Evolutionary conservation across 2,329 filamentous ascomycete genomes (phyloP).

Genomic region (Zymoseptoria passerinii): DNA sequence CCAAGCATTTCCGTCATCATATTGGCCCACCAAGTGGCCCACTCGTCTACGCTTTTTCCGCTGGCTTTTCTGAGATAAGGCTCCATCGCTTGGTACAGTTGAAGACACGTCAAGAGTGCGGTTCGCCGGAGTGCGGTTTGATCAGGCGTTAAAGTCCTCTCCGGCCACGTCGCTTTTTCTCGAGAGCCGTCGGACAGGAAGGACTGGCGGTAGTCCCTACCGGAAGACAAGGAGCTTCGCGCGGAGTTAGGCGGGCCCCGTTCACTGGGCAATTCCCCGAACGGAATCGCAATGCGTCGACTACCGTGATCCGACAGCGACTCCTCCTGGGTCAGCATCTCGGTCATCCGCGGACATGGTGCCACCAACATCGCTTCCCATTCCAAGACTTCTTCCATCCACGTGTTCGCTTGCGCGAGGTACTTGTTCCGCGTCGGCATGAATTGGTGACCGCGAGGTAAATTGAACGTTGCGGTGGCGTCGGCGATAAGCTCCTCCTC

Average conservation of each 20-base stretch:
- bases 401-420: constrained; percentile 73
- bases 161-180: constrained; percentile 4
- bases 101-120: constrained; percentile 71
- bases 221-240: not conserved
- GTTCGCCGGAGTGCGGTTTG: constrained; percentile 69
- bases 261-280: constrained; percentile 75
- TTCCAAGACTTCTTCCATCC: constrained; percentile 70
- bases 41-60: constrained; percentile 83
- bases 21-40: constrained; percentile 80
- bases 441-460: constrained; percentile 75
- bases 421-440: constrained; percentile 73
- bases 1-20: constrained; percentile 79
- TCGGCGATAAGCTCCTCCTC: constrained; percentile 58
- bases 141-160: constrained; percentile 29
- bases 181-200: constrained; percentile 15
- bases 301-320: constrained; percentile 64
- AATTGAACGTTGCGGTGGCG: constrained; percentile 69
- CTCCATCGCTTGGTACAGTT: constrained; percentile 78
- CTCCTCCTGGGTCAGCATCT: constrained; percentile 73
- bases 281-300: constrained; percentile 74
- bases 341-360: constrained; percentile 68
- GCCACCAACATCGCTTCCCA: constrained; percentile 59
- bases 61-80: constrained; percentile 72
- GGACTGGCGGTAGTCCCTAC: constrained; percentile 15
- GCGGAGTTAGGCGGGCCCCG: not conserved